These are phyloP conservation scores for Cardamine resedifolia DNA, from an alignment of 345 rosid genomes.

Conservation along the genomic window DNA sequence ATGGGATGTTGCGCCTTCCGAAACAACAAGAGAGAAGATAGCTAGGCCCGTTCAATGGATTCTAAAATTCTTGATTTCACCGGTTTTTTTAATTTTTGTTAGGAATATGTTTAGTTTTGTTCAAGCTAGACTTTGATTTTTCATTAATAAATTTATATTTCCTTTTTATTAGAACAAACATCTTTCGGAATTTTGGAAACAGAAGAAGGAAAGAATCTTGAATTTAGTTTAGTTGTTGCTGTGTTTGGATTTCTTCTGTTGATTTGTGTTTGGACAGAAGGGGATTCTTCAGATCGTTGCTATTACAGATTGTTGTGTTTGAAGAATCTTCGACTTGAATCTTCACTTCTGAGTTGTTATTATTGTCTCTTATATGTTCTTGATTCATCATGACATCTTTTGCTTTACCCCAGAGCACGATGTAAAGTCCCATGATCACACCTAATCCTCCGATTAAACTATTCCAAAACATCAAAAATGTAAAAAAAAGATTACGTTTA, in stretches of 20 bases:
- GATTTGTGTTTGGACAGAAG: conserved; percentile 43
- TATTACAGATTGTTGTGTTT: conserved; percentile 27
- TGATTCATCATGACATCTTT: conserved; percentile 43
- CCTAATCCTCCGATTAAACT: conserved; percentile 60
- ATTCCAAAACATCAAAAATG: conserved; percentile 6
- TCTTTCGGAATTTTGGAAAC: conserved; percentile 8
- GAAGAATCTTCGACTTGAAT: conserved; percentile 40
- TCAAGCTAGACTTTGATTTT: conserved; percentile 1
- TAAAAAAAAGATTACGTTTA: conserved; percentile 1
- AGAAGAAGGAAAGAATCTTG: conserved; percentile 10
- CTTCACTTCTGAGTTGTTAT: conserved; percentile 36
- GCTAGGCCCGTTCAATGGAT: conserved; percentile 14
- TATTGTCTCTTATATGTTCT: conserved; percentile 15
- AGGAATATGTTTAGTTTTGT: conserved; percentile 8
- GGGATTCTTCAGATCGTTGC: conserved; percentile 46
- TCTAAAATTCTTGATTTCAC: conserved; percentile 26
- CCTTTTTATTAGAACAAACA: background rate
- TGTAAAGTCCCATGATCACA: conserved; percentile 51
- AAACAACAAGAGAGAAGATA: conserved; percentile 64
- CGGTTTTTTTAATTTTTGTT: background rate
- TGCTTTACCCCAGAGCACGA: conserved; percentile 70
- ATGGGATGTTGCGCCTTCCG: conserved; percentile 84
- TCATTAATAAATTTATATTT: conserved; percentile 1
- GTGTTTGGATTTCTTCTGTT: conserved; percentile 30
- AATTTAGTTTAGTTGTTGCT: conserved; percentile 6